These are phyloP conservation scores for Nakazawaea holstii DNA, from an alignment of 805 yeast species.

Conservation along the genomic window DNA sequence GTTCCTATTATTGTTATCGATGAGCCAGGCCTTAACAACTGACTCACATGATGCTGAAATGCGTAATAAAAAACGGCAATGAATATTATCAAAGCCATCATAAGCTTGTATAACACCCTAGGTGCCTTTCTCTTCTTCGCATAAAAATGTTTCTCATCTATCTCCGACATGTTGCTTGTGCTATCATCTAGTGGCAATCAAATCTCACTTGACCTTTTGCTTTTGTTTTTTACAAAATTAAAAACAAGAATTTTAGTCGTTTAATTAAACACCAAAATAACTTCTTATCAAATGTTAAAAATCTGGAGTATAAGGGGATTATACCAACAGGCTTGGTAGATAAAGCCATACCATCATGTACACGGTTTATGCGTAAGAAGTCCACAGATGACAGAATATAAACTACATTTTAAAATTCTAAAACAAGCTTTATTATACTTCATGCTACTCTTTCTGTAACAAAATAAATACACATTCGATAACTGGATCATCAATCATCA, in stretches of 20 bases:
- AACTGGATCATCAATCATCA: not conserved
- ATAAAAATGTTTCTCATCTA: not conserved
- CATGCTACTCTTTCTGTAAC: not conserved
- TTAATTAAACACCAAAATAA: too few relatives aligned
- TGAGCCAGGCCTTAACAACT: not conserved
- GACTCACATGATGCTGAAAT: not conserved
- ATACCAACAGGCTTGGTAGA: too few relatives aligned
- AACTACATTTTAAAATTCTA: too few relatives aligned
- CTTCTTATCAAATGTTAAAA: too few relatives aligned
- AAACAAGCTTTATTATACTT: too few relatives aligned
- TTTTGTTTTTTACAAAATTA: not conserved
- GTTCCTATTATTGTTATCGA: slow-evolving; percentile 7
- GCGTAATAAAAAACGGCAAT: not conserved
- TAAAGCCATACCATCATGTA: too few relatives aligned
- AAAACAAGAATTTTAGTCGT: too few relatives aligned
- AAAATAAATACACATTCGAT: too few relatives aligned
- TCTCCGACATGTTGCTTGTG: not conserved
- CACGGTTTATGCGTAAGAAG: too few relatives aligned
- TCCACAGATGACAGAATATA: too few relatives aligned
- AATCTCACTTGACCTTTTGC: not conserved
- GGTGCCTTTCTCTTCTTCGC: not conserved
- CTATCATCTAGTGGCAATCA: slow-evolving; percentile 2
- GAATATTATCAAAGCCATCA: not conserved
- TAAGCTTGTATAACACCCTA: not conserved
- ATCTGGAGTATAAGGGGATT: too few relatives aligned